Conservation (phyloP, 169 alveolate genomes). For the Amoebophrya sp. region DNA sequence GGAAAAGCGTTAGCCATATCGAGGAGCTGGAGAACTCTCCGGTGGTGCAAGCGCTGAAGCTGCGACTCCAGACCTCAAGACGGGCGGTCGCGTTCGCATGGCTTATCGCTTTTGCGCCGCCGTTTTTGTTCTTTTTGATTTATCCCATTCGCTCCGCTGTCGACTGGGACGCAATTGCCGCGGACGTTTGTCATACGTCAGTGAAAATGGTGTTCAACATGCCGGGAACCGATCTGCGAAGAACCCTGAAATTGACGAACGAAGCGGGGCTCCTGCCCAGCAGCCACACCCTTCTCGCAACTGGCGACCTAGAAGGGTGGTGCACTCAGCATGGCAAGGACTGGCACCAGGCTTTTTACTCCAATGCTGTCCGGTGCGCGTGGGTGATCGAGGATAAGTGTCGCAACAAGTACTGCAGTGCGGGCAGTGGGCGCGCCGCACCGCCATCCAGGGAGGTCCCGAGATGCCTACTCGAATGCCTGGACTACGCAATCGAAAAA, state of each 20-base stretch:
- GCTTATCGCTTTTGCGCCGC: background rate
- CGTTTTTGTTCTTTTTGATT: background rate
- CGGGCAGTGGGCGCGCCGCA: too few relatives aligned
- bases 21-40: too few relatives aligned
- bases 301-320: background rate
- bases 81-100: background rate
- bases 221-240: background rate
- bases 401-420: background rate
- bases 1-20: too few relatives aligned
- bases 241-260: background rate
- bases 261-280: background rate
- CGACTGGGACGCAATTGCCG: background rate
- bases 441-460: background rate
- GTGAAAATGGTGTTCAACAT: background rate
- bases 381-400: background rate
- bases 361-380: background rate
- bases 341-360: background rate
- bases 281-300: background rate
- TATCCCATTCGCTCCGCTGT: background rate
- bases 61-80: too few relatives aligned
- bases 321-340: background rate
- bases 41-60: too few relatives aligned
- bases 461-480: background rate
- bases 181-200: background rate
- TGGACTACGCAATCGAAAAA: background rate